Conservation (phyloP, 2,329 filamentous ascomycete species). For the Nannizzia gypsea region DNA sequence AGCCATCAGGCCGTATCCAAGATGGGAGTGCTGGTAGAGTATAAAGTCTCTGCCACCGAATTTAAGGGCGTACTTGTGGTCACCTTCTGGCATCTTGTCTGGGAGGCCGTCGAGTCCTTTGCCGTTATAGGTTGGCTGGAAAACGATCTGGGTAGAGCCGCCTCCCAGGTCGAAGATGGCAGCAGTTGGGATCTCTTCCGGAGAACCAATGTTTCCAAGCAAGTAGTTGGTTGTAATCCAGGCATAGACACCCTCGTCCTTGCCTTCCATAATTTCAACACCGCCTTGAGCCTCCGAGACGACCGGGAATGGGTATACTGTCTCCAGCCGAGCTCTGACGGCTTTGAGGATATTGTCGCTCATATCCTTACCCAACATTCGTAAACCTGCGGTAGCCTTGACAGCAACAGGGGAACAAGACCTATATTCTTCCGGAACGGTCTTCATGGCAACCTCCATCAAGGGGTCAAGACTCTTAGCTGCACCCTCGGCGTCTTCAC, state of each 20-base stretch:
- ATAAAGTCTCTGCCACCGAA: constrained; percentile 87
- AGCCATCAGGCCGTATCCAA: constrained; percentile 93
- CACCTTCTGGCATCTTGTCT: constrained; percentile 70
- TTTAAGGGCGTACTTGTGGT: constrained; percentile 86
- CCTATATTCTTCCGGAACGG: constrained; percentile 78
- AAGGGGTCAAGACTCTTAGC: constrained; percentile 81
- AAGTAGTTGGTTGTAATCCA: constrained; percentile 99
- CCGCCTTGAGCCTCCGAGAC: constrained; percentile 74
- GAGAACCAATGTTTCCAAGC: constrained; percentile 88
- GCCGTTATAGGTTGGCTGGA: constrained; percentile 82
- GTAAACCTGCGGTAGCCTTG: constrained; percentile 89
- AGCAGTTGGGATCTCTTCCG: constrained; percentile 79
- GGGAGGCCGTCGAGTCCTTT: constrained; percentile 66
- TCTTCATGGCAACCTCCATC: constrained; percentile 72
- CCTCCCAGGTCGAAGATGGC: constrained; percentile 94
- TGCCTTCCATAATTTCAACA: constrained; percentile 94
- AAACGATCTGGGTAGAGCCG: constrained; percentile 96
- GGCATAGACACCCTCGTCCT: constrained; percentile 92
- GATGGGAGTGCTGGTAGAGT: constrained; percentile 95
- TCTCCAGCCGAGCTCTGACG: constrained; percentile 74
- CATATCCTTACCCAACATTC: constrained; percentile 69
- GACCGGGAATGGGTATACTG: constrained; percentile 85
- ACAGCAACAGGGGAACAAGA: constrained; percentile 92
- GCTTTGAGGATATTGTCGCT: constrained; percentile 75
- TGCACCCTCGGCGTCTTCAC: constrained; percentile 71